Base-by-base conservation (phyloP, 441 rosid genomes). In the Pelargonium fulgidum region DNA sequence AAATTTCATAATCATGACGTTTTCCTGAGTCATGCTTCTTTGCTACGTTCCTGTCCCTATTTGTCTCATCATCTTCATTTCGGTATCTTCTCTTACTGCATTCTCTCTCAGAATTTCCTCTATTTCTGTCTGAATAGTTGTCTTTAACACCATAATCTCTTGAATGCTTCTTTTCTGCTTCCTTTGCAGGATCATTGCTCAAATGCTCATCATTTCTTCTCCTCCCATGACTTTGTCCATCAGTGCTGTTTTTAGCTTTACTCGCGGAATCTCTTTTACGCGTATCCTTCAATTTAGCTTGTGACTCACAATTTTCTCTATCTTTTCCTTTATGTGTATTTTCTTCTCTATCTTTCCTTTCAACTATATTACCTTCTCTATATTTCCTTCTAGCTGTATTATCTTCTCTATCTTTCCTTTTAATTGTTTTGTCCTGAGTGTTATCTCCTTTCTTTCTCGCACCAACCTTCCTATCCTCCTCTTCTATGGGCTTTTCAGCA, bases 11-110 rank as follows among this genome's bases (percentile, higher is more conserved):
- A 76, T 72, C 76, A 61, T 72, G 82, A 70, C 75, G 74, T 77
- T 81, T 88, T 39, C 79, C 79, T 8, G 68, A 12, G 76, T 88
- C 91, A 79, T 68, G 83, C 74, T 82, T 82, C 80, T 77, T 81
- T 7, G 82, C 52, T 68, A 62, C 65, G 79, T 65, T 44, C 68
- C 70, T 85, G 65, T 74, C 85, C 69, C 79, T 83, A 68, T 69
- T 69, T 68, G 79, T 75, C 72, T 74, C 76, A 74, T 84, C 81
- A 64, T 79, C 79, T 68, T 67, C 84, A 78, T 73, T 79, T 62
- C 47, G 84, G 72, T 80, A 72, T 69, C 81, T 84, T 81, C 81
- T 81, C 84, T 80, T 83, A 69, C 67, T 75, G 62, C 20, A 17
- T 74, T 75, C 87, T 75, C 75, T 70, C 68, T 88, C 87, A 67